phyloP scores from a whole-genome alignment of 257 asterid species.

The Echites panduratus region DNA sequence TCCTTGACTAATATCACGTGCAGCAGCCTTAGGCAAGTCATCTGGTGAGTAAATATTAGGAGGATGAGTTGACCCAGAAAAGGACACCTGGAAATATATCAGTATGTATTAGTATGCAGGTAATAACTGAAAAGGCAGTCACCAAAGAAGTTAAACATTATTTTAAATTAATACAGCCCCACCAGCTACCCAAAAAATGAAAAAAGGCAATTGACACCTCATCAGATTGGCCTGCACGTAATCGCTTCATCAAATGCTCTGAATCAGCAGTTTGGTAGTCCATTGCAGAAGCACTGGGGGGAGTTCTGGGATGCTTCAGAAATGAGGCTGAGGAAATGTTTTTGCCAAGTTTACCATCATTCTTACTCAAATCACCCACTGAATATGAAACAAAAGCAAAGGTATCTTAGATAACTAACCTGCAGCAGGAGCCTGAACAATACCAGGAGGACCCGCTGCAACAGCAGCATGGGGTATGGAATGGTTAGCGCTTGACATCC shows the following conservation, averaged over 20 bases:
- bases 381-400: constrained; percentile 9
- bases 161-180: not conserved
- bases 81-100: constrained; percentile 51
- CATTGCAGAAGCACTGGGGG: constrained; percentile 72
- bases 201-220: constrained; percentile 53
- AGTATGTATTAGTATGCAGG: constrained; percentile 11
- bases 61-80: constrained; percentile 79
- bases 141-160: not conserved
- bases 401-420: constrained; percentile 29
- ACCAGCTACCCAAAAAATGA: not conserved
- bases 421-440: constrained; percentile 35
- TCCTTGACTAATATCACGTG: constrained; percentile 86
- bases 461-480: constrained; percentile 39
- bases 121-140: constrained; percentile 1
- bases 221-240: constrained; percentile 77
- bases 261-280: constrained; percentile 86
- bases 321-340: constrained; percentile 51
- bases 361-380: constrained; percentile 12
- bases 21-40: constrained; percentile 89
- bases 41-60: constrained; percentile 69
- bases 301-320: constrained; percentile 82
- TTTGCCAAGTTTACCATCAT: constrained; percentile 8
- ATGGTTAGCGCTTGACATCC: constrained; percentile 78
- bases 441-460: constrained; percentile 50
- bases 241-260: constrained; percentile 81